phyloP scores from a whole-genome alignment of 2,329 filamentous ascomycete species.

The Remersonia thermophila region DNA sequence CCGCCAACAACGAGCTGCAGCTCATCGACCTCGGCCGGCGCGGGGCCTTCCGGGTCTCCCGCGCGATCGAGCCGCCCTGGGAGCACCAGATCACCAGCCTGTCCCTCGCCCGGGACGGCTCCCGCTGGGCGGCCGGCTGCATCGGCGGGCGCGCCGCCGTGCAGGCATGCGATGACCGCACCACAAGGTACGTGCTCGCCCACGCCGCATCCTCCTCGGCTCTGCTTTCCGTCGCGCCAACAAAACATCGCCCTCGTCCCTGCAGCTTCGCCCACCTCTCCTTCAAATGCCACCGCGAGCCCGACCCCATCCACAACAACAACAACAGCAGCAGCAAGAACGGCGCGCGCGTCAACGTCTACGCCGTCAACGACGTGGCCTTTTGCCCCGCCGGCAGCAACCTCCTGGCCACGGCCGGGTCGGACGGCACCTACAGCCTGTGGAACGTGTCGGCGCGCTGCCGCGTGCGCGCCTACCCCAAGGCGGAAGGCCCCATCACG shows the following conservation, averaged over 20 bases:
- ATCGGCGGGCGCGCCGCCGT: constrained; percentile 22
- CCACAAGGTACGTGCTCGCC: constrained; percentile 13
- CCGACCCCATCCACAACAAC: constrained; percentile 3
- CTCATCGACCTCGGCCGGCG: constrained; percentile 21
- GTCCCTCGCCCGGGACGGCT: constrained; percentile 18
- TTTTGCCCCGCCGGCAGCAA: constrained; percentile 19
- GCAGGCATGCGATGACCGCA: constrained; percentile 13
- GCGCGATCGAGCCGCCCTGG: constrained; percentile 16
- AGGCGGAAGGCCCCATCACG: constrained; percentile 40
- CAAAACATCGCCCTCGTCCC: not conserved
- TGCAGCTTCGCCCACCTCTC: constrained; percentile 16
- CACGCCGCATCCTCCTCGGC: not conserved
- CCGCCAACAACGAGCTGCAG: constrained; percentile 21
- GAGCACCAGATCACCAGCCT: constrained; percentile 21
- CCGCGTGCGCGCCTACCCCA: constrained; percentile 40
- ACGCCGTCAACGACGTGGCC: constrained; percentile 22
- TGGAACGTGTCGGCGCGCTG: constrained; percentile 44
- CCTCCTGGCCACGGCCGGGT: constrained; percentile 22
- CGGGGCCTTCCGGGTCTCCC: constrained; percentile 13
- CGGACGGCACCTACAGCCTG: constrained; percentile 31
- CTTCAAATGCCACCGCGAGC: constrained; percentile 24
- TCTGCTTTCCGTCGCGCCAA: too few species aligned
- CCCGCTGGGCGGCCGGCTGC: constrained; percentile 19
- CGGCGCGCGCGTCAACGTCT: constrained; percentile 20
- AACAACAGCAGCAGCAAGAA: too few species aligned